phyloP scores from a whole-genome alignment of 2,329 filamentous ascomycete genomes.

The Pestalotiopsis fici region DNA sequence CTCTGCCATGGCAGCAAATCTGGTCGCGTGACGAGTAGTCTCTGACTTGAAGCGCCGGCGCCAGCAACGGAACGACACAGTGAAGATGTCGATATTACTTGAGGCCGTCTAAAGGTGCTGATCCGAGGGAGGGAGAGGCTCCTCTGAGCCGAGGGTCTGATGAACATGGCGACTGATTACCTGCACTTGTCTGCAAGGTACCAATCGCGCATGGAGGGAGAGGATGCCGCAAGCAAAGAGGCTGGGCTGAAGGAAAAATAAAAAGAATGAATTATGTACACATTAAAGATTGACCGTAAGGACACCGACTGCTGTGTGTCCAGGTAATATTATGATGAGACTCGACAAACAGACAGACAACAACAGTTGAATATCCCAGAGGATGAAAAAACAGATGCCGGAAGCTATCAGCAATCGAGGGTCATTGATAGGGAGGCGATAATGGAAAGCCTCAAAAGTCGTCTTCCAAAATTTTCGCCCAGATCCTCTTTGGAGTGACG shows the following conservation, averaged over 20 bases:
- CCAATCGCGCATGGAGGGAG: conserved; percentile 9
- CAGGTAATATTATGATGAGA: neutral
- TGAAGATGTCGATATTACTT: conserved; percentile 17
- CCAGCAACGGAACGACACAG: conserved; percentile 14
- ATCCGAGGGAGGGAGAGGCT: conserved; percentile 23
- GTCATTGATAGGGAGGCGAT: conserved; percentile 15
- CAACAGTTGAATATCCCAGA: neutral
- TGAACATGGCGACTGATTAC: conserved; percentile 25
- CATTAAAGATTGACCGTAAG: conserved; percentile 18
- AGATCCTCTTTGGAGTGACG: neutral
- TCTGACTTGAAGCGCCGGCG: conserved; percentile 14
- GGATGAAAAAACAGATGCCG: neutral
- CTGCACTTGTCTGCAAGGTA: neutral
- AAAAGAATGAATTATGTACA: conserved; percentile 18
- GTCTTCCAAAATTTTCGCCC: conserved; percentile 21
- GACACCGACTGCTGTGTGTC: neutral
- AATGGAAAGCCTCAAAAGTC: conserved; percentile 12
- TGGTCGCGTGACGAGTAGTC: conserved; percentile 23
- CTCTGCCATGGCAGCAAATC: conserved; percentile 22
- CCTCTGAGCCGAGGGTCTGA: conserved; percentile 23
- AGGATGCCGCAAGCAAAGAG: conserved; percentile 19
- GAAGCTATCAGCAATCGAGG: neutral
- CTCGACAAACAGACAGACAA: neutral
- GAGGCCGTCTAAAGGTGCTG: conserved; percentile 18
- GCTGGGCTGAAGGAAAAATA: conserved; percentile 17